A percentile compares a stretch with the other conserved stretches of the same genome.
Conservation (phyloP, 805 yeast species). For the Yarrowia sp. region DNA sequence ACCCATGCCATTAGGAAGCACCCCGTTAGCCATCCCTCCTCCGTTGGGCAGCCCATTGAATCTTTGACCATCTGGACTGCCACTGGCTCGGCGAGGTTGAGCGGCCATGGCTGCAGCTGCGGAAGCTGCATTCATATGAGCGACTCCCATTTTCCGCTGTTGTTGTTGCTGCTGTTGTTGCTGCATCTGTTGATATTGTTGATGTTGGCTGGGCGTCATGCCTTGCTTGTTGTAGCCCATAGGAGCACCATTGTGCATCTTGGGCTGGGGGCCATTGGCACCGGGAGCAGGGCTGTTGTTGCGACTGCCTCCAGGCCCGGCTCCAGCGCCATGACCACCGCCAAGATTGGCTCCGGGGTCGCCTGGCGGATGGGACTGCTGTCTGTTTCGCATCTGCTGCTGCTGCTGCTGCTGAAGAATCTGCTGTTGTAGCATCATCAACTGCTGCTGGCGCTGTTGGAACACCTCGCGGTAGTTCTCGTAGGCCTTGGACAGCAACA, state of each 20-base stretch:
- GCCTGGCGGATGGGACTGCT: slow-evolving; percentile 11
- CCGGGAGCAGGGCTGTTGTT: slow-evolving; percentile 23
- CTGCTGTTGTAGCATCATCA: slow-evolving; percentile 39
- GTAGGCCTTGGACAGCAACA: slow-evolving; percentile 82
- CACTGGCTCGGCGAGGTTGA: slow-evolving; percentile 10
- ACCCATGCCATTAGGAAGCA: slow-evolving; percentile 19
- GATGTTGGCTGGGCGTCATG: slow-evolving; percentile 20
- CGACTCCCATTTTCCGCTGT: slow-evolving; percentile 22
- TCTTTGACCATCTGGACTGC: slow-evolving; percentile 10
- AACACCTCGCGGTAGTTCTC: slow-evolving; percentile 75
- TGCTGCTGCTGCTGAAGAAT: slow-evolving; percentile 41
- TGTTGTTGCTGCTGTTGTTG: slow-evolving; percentile 16
- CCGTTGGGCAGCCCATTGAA: slow-evolving; percentile 21
- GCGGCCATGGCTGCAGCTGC: slow-evolving; percentile 13
- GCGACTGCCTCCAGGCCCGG: slow-evolving; percentile 3
- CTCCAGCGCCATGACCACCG: neutral
- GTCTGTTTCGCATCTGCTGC: slow-evolving; percentile 30
- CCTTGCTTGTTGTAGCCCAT: slow-evolving; percentile 18
- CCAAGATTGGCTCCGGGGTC: slow-evolving; percentile 14
- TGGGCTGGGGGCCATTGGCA: slow-evolving; percentile 9
- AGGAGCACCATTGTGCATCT: slow-evolving; percentile 4
- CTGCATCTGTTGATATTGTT: slow-evolving; percentile 19
- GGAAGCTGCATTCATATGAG: slow-evolving; percentile 11
- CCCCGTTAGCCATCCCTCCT: slow-evolving; percentile 10
- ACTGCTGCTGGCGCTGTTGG: slow-evolving; percentile 62